These are phyloP conservation scores for Diaporthe vexans DNA, from an alignment of 2,329 filamentous ascomycete species.

Conservation along the genomic window DNA sequence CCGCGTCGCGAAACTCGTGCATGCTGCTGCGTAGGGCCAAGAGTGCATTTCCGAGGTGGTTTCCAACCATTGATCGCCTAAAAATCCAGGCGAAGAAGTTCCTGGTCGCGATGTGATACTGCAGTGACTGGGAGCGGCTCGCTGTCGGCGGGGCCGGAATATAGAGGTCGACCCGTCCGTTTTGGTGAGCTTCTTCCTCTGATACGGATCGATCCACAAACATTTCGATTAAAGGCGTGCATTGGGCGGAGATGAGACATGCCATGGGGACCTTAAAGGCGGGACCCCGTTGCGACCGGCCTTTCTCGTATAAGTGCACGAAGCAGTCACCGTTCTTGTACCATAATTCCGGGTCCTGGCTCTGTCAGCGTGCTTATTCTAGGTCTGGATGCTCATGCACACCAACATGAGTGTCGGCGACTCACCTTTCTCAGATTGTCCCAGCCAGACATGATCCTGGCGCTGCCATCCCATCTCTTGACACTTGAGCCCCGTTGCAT, in stretches of 20 bases:
- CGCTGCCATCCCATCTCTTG: constrained; percentile 66
- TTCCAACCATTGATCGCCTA: constrained; percentile 76
- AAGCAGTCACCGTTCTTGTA: constrained; percentile 76
- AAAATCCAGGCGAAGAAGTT: constrained; percentile 83
- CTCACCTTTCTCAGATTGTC: constrained; percentile 63
- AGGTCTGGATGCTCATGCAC: not conserved
- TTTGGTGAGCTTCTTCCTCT: constrained; percentile 40
- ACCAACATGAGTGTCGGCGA: constrained; percentile 25
- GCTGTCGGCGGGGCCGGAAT: constrained; percentile 74
- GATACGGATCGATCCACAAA: constrained; percentile 57
- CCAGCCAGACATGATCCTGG: constrained; percentile 60
- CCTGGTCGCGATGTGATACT: constrained; percentile 77
- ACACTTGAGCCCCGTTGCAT: constrained; percentile 50
- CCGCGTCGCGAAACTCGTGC: constrained; percentile 69
- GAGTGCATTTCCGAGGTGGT: constrained; percentile 74
- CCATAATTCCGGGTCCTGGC: constrained; percentile 81
- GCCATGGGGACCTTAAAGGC: constrained; percentile 76
- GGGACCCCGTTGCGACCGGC: constrained; percentile 74
- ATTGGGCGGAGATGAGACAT: constrained; percentile 69
- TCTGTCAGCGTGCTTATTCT: constrained; percentile 1
- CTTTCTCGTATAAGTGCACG: constrained; percentile 76
- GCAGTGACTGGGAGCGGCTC: constrained; percentile 67
- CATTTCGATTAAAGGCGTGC: constrained; percentile 70
- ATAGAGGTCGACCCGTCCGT: constrained; percentile 70
- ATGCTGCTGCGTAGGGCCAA: constrained; percentile 76